These are phyloP conservation scores for Trichoderma pleuroti DNA, from an alignment of 2,329 filamentous ascomycete genomes.

Conservation along the genomic window DNA sequence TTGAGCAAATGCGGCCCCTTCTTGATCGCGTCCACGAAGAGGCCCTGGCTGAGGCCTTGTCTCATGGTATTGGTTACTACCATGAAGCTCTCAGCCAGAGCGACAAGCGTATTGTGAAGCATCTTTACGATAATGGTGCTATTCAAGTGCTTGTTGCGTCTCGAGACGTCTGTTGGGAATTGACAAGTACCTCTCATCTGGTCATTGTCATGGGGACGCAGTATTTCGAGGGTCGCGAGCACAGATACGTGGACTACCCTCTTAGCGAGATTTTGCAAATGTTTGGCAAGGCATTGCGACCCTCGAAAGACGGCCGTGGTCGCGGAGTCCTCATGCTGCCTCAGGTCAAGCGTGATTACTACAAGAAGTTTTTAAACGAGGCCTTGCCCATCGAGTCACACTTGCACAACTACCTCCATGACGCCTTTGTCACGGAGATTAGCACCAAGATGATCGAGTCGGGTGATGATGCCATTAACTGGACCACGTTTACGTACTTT, in stretches of 20 bases:
- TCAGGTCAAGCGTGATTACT: slow-evolving; percentile 91
- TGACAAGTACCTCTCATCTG: slow-evolving; percentile 81
- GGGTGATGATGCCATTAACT: slow-evolving; percentile 95
- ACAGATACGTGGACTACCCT: slow-evolving; percentile 94
- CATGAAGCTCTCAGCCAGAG: slow-evolving; percentile 87
- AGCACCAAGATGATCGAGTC: slow-evolving; percentile 94
- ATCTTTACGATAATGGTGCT: slow-evolving; percentile 84
- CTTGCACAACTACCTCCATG: slow-evolving; percentile 84
- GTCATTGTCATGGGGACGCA: slow-evolving; percentile 98
- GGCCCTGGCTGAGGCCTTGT: slow-evolving; percentile 81
- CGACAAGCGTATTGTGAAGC: slow-evolving; percentile 90
- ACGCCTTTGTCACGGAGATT: slow-evolving; percentile 95
- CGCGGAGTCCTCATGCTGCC: slow-evolving; percentile 97
- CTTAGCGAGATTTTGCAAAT: slow-evolving; percentile 94
- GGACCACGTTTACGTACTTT: slow-evolving; percentile 98
- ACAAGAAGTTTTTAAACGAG: slow-evolving; percentile 97
- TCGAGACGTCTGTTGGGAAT: slow-evolving; percentile 93
- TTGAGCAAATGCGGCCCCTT: slow-evolving; percentile 76
- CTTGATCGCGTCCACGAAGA: slow-evolving; percentile 81
- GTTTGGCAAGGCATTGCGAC: slow-evolving; percentile 88
- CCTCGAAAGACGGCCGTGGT: slow-evolving; percentile 72
- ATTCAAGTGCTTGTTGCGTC: slow-evolving; percentile 76
- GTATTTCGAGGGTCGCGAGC: slow-evolving; percentile 93
- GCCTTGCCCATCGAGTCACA: slow-evolving; percentile 94
- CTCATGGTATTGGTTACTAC: slow-evolving; percentile 94